A percentile compares a stretch with the other conserved stretches of the same genome.
Conservation (phyloP, 192 early-diverging fungal genomes). For the Entomortierella lignicola region DNA sequence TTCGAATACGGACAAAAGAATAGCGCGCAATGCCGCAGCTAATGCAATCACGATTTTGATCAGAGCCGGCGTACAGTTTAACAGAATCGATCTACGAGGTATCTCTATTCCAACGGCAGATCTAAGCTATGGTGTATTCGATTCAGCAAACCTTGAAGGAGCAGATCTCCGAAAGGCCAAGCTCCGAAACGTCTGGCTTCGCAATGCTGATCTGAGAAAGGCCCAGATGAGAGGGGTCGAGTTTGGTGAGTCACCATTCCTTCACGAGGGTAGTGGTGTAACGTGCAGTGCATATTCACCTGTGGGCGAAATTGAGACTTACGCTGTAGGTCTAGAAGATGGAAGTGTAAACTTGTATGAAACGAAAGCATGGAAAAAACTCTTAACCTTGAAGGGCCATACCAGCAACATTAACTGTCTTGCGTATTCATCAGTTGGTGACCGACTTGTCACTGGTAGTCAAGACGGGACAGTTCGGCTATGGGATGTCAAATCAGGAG, state of each 20-base stretch:
- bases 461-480: background rate
- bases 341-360: background rate
- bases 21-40: constrained; percentile 13
- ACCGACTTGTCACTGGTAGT: background rate
- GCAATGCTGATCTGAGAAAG: background rate
- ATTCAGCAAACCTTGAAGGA: background rate
- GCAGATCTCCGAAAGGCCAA: constrained; percentile 10
- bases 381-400: background rate
- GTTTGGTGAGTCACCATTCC: background rate
- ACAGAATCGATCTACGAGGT: background rate
- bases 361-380: background rate
- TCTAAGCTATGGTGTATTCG: constrained; percentile 8
- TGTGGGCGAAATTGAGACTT: background rate
- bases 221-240: background rate
- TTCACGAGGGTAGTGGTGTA: background rate
- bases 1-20: constrained; percentile 11
- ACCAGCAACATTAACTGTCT: background rate
- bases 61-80: constrained; percentile 4
- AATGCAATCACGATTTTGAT: constrained; percentile 33
- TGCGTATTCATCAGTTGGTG: background rate
- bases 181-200: background rate
- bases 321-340: background rate
- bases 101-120: constrained; percentile 3
- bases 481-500: background rate
- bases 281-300: background rate